Base-by-base conservation (phyloP, 208 protist genomes). In the Acanthamoeba healyi region DNA sequence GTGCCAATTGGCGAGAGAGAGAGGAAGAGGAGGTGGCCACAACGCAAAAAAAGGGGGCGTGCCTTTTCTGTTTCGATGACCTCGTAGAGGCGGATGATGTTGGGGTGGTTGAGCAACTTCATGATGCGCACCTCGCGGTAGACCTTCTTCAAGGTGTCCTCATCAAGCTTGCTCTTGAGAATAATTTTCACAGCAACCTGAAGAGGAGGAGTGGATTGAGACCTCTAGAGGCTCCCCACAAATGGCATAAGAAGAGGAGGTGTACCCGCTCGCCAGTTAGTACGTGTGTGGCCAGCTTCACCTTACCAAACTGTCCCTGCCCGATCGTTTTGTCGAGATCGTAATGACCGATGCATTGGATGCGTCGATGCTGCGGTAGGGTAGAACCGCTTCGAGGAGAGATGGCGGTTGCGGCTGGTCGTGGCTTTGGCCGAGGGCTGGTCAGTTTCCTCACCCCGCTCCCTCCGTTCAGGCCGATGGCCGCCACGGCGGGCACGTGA, bases 281-380 rank as follows among this genome's bases (percentile, higher is more conserved):
- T 1, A 96, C 67, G 38, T 97, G 96, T 15, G 96, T 97, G 1
- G 91, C 96, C 29, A 96, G 34, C 54, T 95, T 95, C 3, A 97
- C 96, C 82, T 97, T 97, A 26, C 93, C 95, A 90, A 97, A 97
- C 14, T 92, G 92, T 19, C 96, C 96, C 34, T 96, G 87, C 1
- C 96, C 96, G 7, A 97, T 87, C 4, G 89, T 93, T 63, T 93
- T 93, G 44, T 93, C 89, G 29, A 93, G 89, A n/a, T 93, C 67
- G 54, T 93, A 93, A n/a, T 93, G 63, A 19, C 89, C 89, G 36
- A 93, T 82, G 49, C 70, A 93, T 49, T 93, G 82, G 26, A 90
- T 90, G 82, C 82, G 82, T 49, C 82, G 82, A 42, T 90, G 82
- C 26, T 90, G 82, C 0, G 38, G 74, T 32, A 84, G 42, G 24